Evolutionary conservation across 371 early-diverging fungal species (phyloP).

Genomic region (Circinella umbellata): DNA sequence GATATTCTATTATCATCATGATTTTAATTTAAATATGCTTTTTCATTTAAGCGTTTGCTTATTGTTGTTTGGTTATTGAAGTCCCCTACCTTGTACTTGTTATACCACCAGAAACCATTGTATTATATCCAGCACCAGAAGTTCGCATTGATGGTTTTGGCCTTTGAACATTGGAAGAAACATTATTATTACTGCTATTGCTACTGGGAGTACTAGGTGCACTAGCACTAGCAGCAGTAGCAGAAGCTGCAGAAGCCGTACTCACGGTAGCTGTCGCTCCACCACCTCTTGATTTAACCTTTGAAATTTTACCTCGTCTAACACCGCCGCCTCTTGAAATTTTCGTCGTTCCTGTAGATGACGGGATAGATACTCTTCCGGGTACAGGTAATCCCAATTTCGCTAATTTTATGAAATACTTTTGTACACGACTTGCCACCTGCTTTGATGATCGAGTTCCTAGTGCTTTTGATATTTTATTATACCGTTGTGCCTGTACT

Average conservation of each 20-base stretch:
- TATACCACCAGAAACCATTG: constrained; percentile 43
- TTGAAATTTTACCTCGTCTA: constrained; percentile 14
- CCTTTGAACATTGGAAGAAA: neutral
- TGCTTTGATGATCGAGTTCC: constrained; percentile 67
- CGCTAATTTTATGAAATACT: constrained; percentile 70
- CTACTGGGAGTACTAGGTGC: too few species aligned
- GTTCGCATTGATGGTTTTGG: constrained; percentile 29
- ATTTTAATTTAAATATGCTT: constrained; percentile 8
- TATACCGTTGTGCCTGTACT: constrained; percentile 65
- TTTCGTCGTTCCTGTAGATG: constrained; percentile 38
- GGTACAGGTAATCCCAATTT: constrained; percentile 68
- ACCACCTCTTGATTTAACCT: constrained; percentile 17
- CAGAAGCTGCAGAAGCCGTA: neutral
- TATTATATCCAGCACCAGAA: constrained; percentile 46
- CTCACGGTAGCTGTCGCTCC: neutral
- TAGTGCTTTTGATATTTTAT: constrained; percentile 65
- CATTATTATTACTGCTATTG: neutral
- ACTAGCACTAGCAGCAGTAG: too few species aligned
- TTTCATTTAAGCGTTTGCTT: neutral
- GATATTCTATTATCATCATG: constrained; percentile 45
- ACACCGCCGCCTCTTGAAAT: constrained; percentile 15
- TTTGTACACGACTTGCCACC: constrained; percentile 70
- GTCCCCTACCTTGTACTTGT: constrained; percentile 28
- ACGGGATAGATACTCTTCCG: constrained; percentile 60
- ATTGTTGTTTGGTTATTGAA: constrained; percentile 2